A percentile compares a stretch with the other conserved stretches of the same genome.
Evolutionary conservation across 176 grass and related monocot genomes (phyloP).

Genomic region (barley (Hordeum vulgare)): DNA sequence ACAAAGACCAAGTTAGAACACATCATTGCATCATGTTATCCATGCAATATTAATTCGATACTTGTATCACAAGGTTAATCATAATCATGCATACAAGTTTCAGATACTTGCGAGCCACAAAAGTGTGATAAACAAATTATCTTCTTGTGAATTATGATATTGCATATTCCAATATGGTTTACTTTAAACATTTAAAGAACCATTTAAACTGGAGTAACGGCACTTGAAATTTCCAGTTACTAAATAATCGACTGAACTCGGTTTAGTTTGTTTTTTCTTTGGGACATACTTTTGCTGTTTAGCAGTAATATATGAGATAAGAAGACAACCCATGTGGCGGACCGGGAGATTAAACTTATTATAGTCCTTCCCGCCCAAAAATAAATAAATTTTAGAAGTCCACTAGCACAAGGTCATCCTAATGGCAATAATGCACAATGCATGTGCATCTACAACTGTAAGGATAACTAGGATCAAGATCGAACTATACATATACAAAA

Average conservation of each 20-base stretch:
- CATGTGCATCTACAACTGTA: slow-evolving; percentile 24
- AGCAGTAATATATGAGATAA: slow-evolving; percentile 1
- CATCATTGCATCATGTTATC: not conserved
- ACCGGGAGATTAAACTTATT: not conserved
- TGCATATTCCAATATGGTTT: not conserved
- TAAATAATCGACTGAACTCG: not conserved
- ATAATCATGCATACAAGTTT: not conserved
- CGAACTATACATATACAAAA: not conserved
- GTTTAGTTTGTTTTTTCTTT: not conserved
- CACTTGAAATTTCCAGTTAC: not conserved
- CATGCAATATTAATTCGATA: not conserved
- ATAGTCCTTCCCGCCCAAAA: not conserved
- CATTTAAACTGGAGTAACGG: not conserved
- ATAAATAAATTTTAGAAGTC: not conserved
- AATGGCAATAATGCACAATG: slow-evolving; percentile 18
- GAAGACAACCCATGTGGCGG: slow-evolving; percentile 26
- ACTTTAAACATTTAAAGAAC: not conserved
- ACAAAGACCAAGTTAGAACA: not conserved
- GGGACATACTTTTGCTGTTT: not conserved
- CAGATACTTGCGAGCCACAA: not conserved
- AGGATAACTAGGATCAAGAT: not conserved
- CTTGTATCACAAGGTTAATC: not conserved
- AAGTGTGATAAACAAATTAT: not conserved
- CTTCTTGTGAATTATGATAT: not conserved
- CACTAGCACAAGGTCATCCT: slow-evolving; percentile 14